Evolutionary conservation across 139 green algal species (phyloP).

Genomic region (Chlorella sp.): DNA sequence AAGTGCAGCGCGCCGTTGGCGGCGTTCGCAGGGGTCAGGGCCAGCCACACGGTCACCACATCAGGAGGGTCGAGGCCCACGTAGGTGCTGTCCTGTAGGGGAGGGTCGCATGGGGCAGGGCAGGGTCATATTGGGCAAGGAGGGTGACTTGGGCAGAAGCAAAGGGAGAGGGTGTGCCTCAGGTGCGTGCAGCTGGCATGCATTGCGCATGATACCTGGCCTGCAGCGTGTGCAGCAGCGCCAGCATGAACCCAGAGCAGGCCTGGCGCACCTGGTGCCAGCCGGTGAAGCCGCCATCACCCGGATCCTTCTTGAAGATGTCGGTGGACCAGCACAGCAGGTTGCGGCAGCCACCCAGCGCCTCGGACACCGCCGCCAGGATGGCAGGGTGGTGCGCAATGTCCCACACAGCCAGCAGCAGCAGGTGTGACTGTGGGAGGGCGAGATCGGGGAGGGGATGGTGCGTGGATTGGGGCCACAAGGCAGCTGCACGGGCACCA

Average conservation of each 20-base stretch:
- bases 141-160: too few species aligned
- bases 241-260: too few species aligned
- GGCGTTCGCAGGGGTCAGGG: conserved; percentile 10
- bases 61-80: conserved; percentile 13
- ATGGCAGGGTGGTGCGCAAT: conserved; percentile 9
- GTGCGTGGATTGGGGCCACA: too few species aligned
- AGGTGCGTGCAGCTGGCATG: too few species aligned
- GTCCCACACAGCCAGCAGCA: conserved; percentile 36
- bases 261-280: conserved; percentile 19
- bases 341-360: conserved; percentile 36
- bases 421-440: conserved; percentile 7
- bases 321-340: conserved; percentile 36
- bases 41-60: conserved; percentile 32
- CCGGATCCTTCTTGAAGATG: conserved; percentile 22
- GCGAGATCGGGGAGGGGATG: too few species aligned
- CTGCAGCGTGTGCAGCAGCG: too few species aligned
- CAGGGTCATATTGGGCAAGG: too few species aligned
- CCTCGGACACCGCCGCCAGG: conserved; percentile 21
- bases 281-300: conserved; percentile 10
- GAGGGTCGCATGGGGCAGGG: too few species aligned
- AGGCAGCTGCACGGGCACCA: too few species aligned
- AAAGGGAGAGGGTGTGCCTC: too few species aligned
- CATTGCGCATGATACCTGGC: too few species aligned
- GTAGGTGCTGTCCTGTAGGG: conserved; percentile 34
- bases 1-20: conserved; percentile 34